Evolutionary conservation across 108 stramenopile genomes (phyloP).

Genomic region (Conticribra guillardii): DNA sequence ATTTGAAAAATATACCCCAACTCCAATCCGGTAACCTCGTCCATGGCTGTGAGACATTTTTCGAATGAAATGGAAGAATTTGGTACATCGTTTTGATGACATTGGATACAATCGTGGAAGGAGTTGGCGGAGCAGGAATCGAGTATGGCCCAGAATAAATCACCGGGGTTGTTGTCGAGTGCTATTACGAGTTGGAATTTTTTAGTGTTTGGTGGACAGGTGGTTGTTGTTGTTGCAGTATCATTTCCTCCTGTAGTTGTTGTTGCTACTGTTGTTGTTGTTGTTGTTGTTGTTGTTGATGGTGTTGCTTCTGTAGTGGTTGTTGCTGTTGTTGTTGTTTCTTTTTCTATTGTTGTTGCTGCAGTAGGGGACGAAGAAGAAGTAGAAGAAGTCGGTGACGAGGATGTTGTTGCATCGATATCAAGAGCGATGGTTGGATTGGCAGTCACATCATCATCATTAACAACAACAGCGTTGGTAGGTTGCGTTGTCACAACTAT

Average conservation of each 20-base stretch:
- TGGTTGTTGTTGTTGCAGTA: not conserved
- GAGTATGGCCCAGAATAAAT: not conserved
- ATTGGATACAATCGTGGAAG: not conserved
- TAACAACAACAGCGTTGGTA: too few species aligned
- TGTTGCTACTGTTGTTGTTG: not conserved
- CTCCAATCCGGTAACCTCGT: too few species aligned
- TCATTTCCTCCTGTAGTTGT: too few species aligned
- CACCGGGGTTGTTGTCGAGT: not conserved
- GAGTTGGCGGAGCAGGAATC: not conserved
- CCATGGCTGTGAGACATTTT: not conserved
- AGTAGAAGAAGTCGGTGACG: too few species aligned
- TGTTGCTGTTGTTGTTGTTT: too few species aligned
- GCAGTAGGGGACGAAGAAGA: too few species aligned
- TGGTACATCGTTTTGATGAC: not conserved
- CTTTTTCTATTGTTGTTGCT: too few species aligned
- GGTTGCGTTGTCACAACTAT: too few species aligned
- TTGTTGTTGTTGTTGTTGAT: not conserved
- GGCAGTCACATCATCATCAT: too few species aligned
- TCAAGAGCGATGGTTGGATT: too few species aligned
- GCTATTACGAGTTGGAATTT: not conserved
- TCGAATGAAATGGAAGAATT: not conserved
- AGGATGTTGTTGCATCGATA: too few species aligned
- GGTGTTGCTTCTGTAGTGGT: too few species aligned
- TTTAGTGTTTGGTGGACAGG: not conserved
- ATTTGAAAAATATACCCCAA: not conserved